Evolutionary conservation across 2,329 filamentous ascomycete genomes (phyloP).

Genomic region (Rhynchosporium graminicola): DNA sequence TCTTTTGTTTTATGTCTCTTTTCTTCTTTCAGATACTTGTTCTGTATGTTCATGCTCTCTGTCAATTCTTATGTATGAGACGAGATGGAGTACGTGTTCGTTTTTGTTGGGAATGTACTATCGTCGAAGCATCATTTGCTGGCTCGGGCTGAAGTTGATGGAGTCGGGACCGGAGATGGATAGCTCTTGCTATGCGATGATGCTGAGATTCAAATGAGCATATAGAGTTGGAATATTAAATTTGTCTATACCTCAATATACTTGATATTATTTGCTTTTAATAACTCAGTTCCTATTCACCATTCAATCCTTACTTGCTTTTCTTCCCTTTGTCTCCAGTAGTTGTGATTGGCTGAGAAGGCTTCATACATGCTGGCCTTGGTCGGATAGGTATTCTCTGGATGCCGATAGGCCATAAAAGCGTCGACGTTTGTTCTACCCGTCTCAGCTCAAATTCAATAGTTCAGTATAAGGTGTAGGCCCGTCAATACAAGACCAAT

Average conservation of each 20-base stretch:
- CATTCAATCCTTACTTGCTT: no score
- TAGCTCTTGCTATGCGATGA: background rate
- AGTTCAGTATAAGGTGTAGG: no score
- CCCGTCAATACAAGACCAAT: no score
- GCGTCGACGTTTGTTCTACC: no score
- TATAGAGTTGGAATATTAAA: slow-evolving; percentile 15
- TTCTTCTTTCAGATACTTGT: background rate
- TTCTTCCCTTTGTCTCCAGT: no score
- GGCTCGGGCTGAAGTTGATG: slow-evolving; percentile 12
- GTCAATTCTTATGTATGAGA: slow-evolving; percentile 8
- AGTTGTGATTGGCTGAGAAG: no score
- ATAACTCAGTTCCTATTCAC: background rate
- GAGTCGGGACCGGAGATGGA: slow-evolving; percentile 23
- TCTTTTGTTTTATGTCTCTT: background rate
- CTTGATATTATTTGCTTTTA: slow-evolving; percentile 12
- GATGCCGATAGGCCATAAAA: no score
- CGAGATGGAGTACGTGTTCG: background rate
- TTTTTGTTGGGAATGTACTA: slow-evolving; percentile 12
- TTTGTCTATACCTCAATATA: slow-evolving; percentile 10
- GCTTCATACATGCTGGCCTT: no score
- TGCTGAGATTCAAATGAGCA: slow-evolving; percentile 12
- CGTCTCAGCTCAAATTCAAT: no score
- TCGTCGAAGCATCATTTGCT: slow-evolving; percentile 5
- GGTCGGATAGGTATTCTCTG: no score
- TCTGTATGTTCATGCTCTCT: background rate